Evolutionary conservation across 2,329 filamentous ascomycete species (phyloP), one percentile per base, ranked within the genome.

Genomic region (Colletotrichum liaoningense): DNA sequence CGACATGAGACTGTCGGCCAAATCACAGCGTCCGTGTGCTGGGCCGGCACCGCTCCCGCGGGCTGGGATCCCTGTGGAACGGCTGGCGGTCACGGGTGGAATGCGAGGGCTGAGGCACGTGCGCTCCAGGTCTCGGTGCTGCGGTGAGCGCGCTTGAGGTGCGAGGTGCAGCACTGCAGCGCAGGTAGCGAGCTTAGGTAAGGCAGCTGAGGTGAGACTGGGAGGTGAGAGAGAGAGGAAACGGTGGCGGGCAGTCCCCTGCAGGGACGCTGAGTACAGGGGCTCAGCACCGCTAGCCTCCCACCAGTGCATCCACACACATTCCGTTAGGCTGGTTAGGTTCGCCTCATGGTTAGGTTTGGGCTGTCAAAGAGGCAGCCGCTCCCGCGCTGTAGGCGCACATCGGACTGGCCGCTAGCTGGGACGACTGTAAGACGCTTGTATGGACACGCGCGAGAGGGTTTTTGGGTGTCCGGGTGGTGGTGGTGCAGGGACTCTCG

Each of bases 341-440:
- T 55, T 28, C 46, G 56, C 30, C 63, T 24, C 56, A 58, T 60
- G 35, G 42, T 55, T 55, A 55, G 55, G 58, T 67, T 24, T 42
- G 38, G 38, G 55, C 67, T 69, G 60, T 65, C 60, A 69, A 33
- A 42, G 63, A 55, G 60, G 52, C 35, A 49, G 49, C 60, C 60
- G 63, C 35, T 69, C 49, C 67, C 59, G 65, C 35, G 42, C 42
- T 49, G 42, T 52, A 22, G 22, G 54, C 26, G 46, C 38, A 70
- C 28, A 63, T 72, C 54, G 69, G 69, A 69, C 66, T 69, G 59
- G 28, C 69, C 66, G 66, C 33, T 38, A 60, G 69, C 69, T 72
- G 66, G 55, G 66, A 72, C 69, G 66, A 69, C 38, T 33, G 42
- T 56, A 52, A 49, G 54, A 69, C 58, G 46, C 54, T 33, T 65